A percentile compares a stretch with the other conserved stretches of the same genome.
phyloP scores from a whole-genome alignment of 2,329 filamentous ascomycete species.

The Coniella vitis region DNA sequence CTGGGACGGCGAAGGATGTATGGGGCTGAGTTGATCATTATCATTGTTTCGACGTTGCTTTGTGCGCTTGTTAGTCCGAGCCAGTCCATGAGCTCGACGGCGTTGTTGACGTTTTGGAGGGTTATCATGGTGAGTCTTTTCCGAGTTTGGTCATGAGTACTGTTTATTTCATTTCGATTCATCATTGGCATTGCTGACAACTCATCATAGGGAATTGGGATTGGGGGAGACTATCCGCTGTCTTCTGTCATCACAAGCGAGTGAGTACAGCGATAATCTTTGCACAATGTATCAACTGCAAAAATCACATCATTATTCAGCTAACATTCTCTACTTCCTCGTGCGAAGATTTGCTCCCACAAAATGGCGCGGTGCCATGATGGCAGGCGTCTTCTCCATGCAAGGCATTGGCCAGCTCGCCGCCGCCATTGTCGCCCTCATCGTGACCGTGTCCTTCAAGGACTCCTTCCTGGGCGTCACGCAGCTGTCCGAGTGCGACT shows the following conservation, averaged over 20 bases:
- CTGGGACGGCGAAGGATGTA: conserved; percentile 78
- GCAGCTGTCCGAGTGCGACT: conserved; percentile 44
- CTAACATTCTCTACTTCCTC: conserved; percentile 11
- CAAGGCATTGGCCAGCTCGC: conserved; percentile 74
- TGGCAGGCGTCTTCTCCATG: conserved; percentile 79
- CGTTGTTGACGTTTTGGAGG: conserved; percentile 66
- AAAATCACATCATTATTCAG: no score
- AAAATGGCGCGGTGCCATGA: conserved; percentile 75
- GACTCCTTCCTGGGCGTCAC: conserved; percentile 37
- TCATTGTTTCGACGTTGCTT: conserved; percentile 63
- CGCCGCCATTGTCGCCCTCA: conserved; percentile 63
- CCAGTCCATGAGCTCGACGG: conserved; percentile 51
- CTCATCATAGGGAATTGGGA: conserved; percentile 60
- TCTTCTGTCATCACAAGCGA: conserved; percentile 77
- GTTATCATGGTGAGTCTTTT: conserved; percentile 53
- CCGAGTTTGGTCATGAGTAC: neutral
- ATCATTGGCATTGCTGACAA: no score
- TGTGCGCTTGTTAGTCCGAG: conserved; percentile 58
- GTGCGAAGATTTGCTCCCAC: conserved; percentile 67
- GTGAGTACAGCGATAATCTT: conserved; percentile 31
- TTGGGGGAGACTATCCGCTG: conserved; percentile 77
- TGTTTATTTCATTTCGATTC: neutral
- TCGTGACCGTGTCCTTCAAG: conserved; percentile 61
- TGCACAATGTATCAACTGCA: no score
- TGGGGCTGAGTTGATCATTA: conserved; percentile 67